A percentile compares a stretch with the other conserved stretches of the same genome.
Evolutionary conservation across 768 basidiomycete genomes (phyloP).

Genomic region (Termitomyces sp.): DNA sequence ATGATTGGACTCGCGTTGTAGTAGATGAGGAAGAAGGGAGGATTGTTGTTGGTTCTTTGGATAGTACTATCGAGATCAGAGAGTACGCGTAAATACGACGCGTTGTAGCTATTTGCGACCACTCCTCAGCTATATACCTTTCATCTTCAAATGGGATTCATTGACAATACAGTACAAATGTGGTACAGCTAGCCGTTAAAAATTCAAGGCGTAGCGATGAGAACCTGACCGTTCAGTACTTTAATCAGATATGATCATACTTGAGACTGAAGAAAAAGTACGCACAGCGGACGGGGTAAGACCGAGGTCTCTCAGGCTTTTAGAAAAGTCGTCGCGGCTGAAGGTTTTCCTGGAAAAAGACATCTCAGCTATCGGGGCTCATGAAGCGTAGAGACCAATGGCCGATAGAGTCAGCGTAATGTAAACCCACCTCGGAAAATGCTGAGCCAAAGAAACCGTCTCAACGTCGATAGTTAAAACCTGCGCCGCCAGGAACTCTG

Average conservation of each 20-base stretch:
- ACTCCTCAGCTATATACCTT: neutral
- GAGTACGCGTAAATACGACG: constrained; percentile 37
- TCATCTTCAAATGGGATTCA: neutral
- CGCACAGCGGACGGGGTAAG: constrained; percentile 87
- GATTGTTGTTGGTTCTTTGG: constrained; percentile 36
- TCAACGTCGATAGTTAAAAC: constrained; percentile 65
- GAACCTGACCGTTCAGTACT: constrained; percentile 32
- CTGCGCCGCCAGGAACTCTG: constrained; percentile 83
- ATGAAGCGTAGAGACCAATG: neutral
- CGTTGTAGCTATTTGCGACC: neutral
- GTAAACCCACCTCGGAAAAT: constrained; percentile 73
- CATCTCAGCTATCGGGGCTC: neutral
- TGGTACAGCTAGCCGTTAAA: neutral
- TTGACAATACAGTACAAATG: constrained; percentile 6
- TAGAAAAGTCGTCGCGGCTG: constrained; percentile 65
- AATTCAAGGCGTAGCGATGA: constrained; percentile 43
- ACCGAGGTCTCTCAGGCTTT: constrained; percentile 77
- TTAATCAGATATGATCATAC: neutral
- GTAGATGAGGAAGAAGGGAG: constrained; percentile 44
- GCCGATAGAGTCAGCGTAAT: neutral
- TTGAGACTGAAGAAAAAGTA: constrained; percentile 7
- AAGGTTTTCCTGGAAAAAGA: constrained; percentile 66
- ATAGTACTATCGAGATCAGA: constrained; percentile 46
- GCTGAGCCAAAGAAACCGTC: constrained; percentile 69
- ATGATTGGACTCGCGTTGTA: constrained; percentile 44